Evolutionary conservation across 371 early-diverging fungal species (phyloP).

Genomic region (Neoconidiobolus thromboides): DNA sequence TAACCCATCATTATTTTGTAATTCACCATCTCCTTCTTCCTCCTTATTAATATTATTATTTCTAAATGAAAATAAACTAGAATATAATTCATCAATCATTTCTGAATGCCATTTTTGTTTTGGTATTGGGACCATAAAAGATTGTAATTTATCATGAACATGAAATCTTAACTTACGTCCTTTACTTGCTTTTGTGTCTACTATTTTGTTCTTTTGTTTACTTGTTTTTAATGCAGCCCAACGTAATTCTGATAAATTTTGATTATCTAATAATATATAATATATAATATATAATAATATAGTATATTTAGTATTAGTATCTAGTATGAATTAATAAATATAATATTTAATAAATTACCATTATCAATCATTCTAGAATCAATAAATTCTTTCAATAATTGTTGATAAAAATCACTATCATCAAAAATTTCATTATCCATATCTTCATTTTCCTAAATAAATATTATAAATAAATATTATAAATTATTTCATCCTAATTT

Average conservation of each 20-base stretch:
- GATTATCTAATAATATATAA: constrained; percentile 30
- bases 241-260: constrained; percentile 48
- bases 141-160: constrained; percentile 82
- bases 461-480: not conserved
- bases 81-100: constrained; percentile 74
- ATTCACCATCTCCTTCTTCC: constrained; percentile 7
- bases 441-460: constrained; percentile 7
- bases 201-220: constrained; percentile 50
- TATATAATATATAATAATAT: not conserved
- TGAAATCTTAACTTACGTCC: constrained; percentile 80
- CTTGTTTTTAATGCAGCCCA: constrained; percentile 59
- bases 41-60: constrained; percentile 23
- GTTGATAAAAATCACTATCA: constrained; percentile 87
- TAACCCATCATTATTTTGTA: no score
- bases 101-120: constrained; percentile 75
- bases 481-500: constrained; percentile 10
- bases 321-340: no score
- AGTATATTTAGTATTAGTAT: no score
- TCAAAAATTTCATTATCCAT: constrained; percentile 79
- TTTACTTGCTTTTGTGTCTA: constrained; percentile 78
- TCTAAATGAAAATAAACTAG: constrained; percentile 32
- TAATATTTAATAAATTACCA: constrained; percentile 3
- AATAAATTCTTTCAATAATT: constrained; percentile 76
- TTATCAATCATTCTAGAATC: constrained; percentile 77
- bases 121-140: constrained; percentile 88